These are phyloP conservation scores for Termitomyces sp. DNA, from an alignment of 768 basidiomycete genomes.

Conservation along the genomic window DNA sequence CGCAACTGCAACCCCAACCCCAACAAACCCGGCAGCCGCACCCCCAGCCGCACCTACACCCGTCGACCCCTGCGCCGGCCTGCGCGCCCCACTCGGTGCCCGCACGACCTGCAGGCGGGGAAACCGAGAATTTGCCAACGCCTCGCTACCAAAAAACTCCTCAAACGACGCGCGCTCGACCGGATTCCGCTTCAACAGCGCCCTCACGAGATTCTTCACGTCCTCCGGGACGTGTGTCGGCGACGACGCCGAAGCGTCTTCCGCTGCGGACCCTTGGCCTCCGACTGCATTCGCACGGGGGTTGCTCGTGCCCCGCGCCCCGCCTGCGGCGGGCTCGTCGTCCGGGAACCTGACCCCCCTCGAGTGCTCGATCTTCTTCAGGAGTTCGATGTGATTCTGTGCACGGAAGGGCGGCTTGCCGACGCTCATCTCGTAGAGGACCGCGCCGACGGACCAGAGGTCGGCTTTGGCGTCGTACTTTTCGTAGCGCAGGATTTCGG, in stretches of 20 bases:
- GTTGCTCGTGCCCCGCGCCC: constrained; percentile 30
- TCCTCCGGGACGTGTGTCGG: constrained; percentile 62
- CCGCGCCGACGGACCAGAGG: constrained; percentile 97
- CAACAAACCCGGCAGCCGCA: constrained; percentile 14
- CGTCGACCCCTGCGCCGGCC: background rate
- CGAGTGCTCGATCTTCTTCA: constrained; percentile 89
- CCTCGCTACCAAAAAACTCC: constrained; percentile 84
- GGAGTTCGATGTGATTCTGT: constrained; percentile 90
- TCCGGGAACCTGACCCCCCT: constrained; percentile 94
- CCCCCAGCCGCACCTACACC: too few relatives aligned
- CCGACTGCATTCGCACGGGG: background rate
- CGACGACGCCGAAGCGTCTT: background rate
- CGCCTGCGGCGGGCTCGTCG: constrained; percentile 49
- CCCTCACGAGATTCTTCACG: constrained; percentile 82
- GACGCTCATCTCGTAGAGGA: constrained; percentile 92
- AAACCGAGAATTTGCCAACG: constrained; percentile 74
- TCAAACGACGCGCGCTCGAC: constrained; percentile 84
- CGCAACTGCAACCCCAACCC: constrained; percentile 12
- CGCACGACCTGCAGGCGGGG: constrained; percentile 44
- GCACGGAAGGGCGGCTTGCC: constrained; percentile 95
- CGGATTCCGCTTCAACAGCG: constrained; percentile 80
- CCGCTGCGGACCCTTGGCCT: constrained; percentile 22
- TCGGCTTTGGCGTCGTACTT: constrained; percentile 98
- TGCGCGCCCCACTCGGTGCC: constrained; percentile 9
- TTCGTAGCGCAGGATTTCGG: constrained; percentile 94